Base-by-base conservation (phyloP, 164 flowering plant species). In the Stephania japonica region DNA sequence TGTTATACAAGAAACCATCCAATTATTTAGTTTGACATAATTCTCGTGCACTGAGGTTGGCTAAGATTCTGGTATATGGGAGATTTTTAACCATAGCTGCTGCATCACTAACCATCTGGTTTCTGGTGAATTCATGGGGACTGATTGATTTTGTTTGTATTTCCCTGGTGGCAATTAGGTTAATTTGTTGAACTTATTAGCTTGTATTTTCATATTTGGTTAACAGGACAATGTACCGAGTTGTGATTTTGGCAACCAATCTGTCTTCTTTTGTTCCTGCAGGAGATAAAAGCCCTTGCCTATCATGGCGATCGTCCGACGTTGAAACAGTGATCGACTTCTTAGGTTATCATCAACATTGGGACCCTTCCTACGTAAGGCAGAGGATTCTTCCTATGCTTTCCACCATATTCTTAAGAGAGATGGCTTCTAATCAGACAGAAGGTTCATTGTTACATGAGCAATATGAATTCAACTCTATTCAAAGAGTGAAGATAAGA, bases 391-490 rank as follows among this genome's bases (percentile, higher is more conserved):
- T 93, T 76, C 95, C 97, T 7, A 79, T 96, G 89, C 23, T 91
- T 69, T 96, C 99, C 42, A 96, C 97, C 68, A 81, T 88, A 61
- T 91, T 87, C 67, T 71, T 96, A 68, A 85, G 99, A 81, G 91
- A 91, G 47, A 86, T 83, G 87, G 90, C 89, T 70, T 77, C 81
- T 53, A 82, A 80, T 61, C 81, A 84, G 49, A 75, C 42, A 6
- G 67, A 85, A 42, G 61, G 66, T 27, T 81, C 84, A 78, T 76
- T 95, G 49, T 71, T 81, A 47, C 75, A 76, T 80, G 97, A 83
- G 32, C 94, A 89, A 66, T 93, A 88, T 75, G 87, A 87, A 77
- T 93, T 95, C 83, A 80, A 89, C 72, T 88, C 89, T 8, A 84
- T 93, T 81, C 87, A 84, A 73, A 85, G 97, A 19, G 81, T 85